Conservation (phyloP, 1,284 basidiomycete species). For the Ustilago cynodontis region DNA sequence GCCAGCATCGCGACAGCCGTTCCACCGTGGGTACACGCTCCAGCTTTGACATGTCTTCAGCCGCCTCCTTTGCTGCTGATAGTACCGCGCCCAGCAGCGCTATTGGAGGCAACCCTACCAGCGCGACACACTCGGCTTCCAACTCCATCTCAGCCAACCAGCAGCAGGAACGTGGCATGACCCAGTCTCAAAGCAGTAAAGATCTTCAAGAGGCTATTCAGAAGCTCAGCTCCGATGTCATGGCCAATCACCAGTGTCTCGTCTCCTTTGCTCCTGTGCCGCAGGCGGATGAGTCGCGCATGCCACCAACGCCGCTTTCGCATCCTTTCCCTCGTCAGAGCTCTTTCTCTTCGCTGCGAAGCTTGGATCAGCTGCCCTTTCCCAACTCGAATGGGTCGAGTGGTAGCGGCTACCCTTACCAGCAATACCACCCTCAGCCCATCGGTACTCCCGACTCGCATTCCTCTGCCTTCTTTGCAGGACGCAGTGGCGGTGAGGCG, state of each 20-base stretch:
- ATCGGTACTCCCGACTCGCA: slow-evolving; percentile 50
- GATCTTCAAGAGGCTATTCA: slow-evolving; percentile 58
- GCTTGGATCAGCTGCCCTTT: slow-evolving; percentile 48
- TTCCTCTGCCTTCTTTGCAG: slow-evolving; percentile 44
- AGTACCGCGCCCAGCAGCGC: slow-evolving; percentile 61
- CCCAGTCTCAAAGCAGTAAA: slow-evolving; percentile 51
- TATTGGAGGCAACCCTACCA: slow-evolving; percentile 40
- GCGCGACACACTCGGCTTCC: slow-evolving; percentile 57
- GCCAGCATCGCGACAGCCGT: slow-evolving; percentile 57
- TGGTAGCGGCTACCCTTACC: slow-evolving; percentile 50
- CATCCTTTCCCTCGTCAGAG: slow-evolving; percentile 47
- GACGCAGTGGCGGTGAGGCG: slow-evolving; percentile 30
- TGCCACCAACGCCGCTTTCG: slow-evolving; percentile 37
- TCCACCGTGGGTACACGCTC: slow-evolving; percentile 62
- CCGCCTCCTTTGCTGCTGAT: slow-evolving; percentile 56
- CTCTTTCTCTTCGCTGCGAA: slow-evolving; percentile 49
- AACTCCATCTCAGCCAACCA: slow-evolving; percentile 50
- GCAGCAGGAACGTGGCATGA: slow-evolving; percentile 37
- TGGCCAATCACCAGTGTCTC: slow-evolving; percentile 63
- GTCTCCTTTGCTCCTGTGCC: slow-evolving; percentile 57
- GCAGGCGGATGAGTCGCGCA: slow-evolving; percentile 42
- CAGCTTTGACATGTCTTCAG: slow-evolving; percentile 57
- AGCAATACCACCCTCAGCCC: slow-evolving; percentile 53
- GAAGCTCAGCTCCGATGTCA: slow-evolving; percentile 58
- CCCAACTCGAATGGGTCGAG: slow-evolving; percentile 35